Base-by-base conservation (phyloP, 305 asterid species). In the Fraxinus dipetala region DNA sequence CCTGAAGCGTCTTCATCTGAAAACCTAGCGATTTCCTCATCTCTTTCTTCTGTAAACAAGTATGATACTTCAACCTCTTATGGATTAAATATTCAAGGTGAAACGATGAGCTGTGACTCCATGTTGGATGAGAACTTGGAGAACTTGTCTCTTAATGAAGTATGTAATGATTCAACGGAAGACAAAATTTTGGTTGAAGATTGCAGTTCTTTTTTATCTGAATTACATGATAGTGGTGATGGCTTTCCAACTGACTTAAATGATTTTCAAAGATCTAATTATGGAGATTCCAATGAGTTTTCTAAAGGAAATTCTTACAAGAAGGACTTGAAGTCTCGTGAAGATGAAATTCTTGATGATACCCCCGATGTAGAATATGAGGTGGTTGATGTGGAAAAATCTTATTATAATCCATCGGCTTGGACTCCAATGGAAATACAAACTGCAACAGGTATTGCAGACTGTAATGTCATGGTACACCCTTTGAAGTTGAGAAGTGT, bases 371-470 rank as follows among this genome's bases (percentile, higher is more conserved):
- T 38, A 43, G 83, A 85, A 77, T 73, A 81, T 80, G 91, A 76
- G 83, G 83, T 30, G 61, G 74, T 65, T 73, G 79, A 78, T 81
- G 31, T 16, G 31, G 89, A 84, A 69, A 74, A 79, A 67, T 85
- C 28, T 30, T 77, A 48, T 9, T 91, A 78, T 79, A 84, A 83
- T 87, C 88, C 90, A 84, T 88, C 97, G 72, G 89, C 88, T 36
- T 96, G 98, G 99, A 96, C 98, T 83, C 93, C 97, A 31, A 85
- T 86, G 76, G 99, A 96, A 85, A 88, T 91, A 86, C 86, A 92
- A 88, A 83, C 86, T 10, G 98, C 99, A 56, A 91, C 98, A 30
- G 99, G 99, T 77, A 87, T 86, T 81, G 84, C 91, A 76, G 89
- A 89, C 76, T 82, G 95, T 90, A 88, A 48, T 76, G 83, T 87